phyloP scores from a whole-genome alignment of 305 asterid species.

The Solanum hybrid region DNA sequence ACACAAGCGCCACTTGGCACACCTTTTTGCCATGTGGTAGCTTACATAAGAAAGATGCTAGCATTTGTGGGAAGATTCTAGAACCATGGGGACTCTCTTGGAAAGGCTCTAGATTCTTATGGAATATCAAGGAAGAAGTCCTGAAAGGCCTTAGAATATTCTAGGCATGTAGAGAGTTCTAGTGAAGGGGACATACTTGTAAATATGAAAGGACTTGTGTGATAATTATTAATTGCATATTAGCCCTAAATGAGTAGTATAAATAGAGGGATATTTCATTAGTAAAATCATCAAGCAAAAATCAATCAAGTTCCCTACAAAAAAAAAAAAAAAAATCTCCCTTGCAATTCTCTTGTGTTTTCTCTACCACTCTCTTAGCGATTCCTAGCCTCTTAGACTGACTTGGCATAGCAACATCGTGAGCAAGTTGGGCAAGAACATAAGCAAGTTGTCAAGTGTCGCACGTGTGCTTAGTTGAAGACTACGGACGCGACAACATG shows the following conservation, averaged over 20 bases:
- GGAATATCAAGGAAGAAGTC: not conserved
- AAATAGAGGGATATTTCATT: not conserved
- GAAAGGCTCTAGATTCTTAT: not conserved
- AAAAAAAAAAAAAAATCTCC: too few relatives aligned
- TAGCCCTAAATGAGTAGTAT: not conserved
- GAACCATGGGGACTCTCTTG: not conserved
- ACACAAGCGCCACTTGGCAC: not conserved
- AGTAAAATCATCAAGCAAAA: not conserved
- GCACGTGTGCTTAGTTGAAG: not conserved
- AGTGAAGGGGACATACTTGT: not conserved
- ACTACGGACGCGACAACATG: not conserved
- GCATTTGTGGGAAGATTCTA: not conserved
- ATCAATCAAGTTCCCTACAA: not conserved
- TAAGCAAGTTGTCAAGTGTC: not conserved
- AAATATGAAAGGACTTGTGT: not conserved
- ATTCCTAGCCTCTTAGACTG: not conserved
- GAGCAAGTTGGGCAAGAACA: not conserved
- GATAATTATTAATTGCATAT: not conserved
- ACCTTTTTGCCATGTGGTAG: not conserved
- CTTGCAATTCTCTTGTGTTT: not conserved
- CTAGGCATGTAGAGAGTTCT: not conserved
- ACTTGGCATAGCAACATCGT: not conserved
- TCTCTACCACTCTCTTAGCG: not conserved
- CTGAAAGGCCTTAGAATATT: not conserved
- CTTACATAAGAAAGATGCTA: not conserved